Percentiles rank a stretch among this genome's conserved stretches.
Conservation (phyloP, 257 asterid species). For the Gentiana macrophylla region DNA sequence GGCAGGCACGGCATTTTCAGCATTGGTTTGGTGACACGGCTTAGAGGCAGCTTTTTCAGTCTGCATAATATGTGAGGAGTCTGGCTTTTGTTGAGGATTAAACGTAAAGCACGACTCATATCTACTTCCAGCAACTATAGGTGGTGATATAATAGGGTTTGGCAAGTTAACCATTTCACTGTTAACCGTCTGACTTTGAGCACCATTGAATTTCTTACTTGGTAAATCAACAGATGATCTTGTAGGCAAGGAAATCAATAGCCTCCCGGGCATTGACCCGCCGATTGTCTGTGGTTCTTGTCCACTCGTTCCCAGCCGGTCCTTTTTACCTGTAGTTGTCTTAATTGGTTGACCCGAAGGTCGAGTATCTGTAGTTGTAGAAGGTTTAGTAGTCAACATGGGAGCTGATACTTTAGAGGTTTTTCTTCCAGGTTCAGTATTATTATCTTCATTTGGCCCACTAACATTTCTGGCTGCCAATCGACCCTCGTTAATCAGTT, state of each 20-base stretch:
- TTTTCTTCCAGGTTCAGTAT: background rate
- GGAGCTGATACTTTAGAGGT: background rate
- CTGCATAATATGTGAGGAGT: background rate
- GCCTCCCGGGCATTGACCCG: conserved; percentile 2
- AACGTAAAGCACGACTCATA: background rate
- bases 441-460: conserved; percentile 9
- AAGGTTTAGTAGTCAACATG: background rate
- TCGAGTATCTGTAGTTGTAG: too few species aligned
- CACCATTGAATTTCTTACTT: background rate
- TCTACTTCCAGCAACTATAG: background rate
- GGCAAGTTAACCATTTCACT: conserved; percentile 4
- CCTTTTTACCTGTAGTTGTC: too few species aligned
- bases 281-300: background rate
- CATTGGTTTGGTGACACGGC: background rate
- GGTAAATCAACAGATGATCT: conserved; percentile 5
- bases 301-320: too few species aligned
- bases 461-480: conserved; percentile 1
- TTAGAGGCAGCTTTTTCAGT: too few species aligned
- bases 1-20: background rate
- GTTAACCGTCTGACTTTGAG: background rate
- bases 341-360: too few species aligned
- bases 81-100: background rate
- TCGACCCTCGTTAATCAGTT: conserved; percentile 16
- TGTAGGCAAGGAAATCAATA: background rate
- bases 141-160: conserved; percentile 1